These are phyloP conservation scores for Kluyveromyces sp. DNA, from an alignment of 1,139 yeast genomes.

Conservation along the genomic window DNA sequence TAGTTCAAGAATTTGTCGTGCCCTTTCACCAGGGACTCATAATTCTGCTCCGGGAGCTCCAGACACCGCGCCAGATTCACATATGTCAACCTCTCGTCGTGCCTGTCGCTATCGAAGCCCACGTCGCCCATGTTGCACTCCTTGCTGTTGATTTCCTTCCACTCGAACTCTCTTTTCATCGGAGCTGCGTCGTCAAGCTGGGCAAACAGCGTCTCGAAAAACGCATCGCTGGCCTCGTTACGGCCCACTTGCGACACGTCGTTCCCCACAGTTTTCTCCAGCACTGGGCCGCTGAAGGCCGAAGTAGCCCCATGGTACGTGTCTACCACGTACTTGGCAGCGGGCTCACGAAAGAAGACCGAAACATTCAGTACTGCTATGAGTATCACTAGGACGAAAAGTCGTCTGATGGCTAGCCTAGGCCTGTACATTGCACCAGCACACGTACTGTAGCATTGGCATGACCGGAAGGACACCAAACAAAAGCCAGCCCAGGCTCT, in stretches of 20 bases:
- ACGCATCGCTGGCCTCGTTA: conserved; percentile 5
- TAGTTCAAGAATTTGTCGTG: conserved; percentile 47
- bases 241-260: background rate
- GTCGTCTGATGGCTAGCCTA: background rate
- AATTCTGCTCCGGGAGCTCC: conserved; percentile 41
- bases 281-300: conserved; percentile 6
- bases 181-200: conserved; percentile 10
- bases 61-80: conserved; percentile 19
- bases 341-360: conserved; percentile 2
- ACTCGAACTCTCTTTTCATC: conserved; percentile 4
- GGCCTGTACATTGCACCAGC: conserved; percentile 1
- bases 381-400: background rate
- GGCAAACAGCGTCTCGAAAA: conserved; percentile 9
- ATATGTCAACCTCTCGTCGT: conserved; percentile 10
- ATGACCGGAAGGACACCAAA: too few relatives aligned
- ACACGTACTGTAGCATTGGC: too few relatives aligned
- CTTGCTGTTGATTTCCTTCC: background rate
- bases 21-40: conserved; percentile 41
- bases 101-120: conserved; percentile 10
- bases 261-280: background rate
- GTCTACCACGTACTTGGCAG: conserved; percentile 1
- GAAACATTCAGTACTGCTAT: conserved; percentile 4
- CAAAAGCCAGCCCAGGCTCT: too few relatives aligned
- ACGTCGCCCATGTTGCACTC: conserved; percentile 14
- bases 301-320: background rate